Base-by-base conservation (phyloP, 2,329 filamentous ascomycete genomes). In the Metarhizium robertsii region DNA sequence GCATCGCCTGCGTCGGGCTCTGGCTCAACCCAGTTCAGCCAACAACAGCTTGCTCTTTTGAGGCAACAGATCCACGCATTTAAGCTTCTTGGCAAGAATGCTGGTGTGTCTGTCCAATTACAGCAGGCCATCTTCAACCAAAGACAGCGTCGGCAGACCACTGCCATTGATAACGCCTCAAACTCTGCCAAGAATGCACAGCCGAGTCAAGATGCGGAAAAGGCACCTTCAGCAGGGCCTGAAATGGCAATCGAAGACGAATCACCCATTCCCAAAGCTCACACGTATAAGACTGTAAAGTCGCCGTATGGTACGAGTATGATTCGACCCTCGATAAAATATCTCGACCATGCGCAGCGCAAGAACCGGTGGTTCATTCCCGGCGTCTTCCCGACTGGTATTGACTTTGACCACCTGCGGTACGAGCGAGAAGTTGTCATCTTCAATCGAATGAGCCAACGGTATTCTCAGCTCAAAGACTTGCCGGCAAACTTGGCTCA, bases 51-150 rank as follows among this genome's bases (percentile, higher is more conserved):
- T 49, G 78, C 80, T 29, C 83, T 89, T 47, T 75, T 99, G 10
- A 81, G 90, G 58, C 86, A 88, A 61, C 94, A 99, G 69, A 96
- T 97, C 52, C 80, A 87, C 63, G 92, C 92, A 0, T 97, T 96
- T 73, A 95, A 95, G 71, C 80, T 91, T 61, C 78, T 99, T 4
- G 87, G 89, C 5, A 95, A 94, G 71, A 96, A 96, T 62, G 79
- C 87, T 14, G 87, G 91, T 0, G 83, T 97, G 3, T 90, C 92
- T 1, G 72, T 81, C 34, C 80, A 83, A 59, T 81, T 96, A 60
- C 90, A 95, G 67, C 88, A 92, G 65, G 84, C 88, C 51, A 85
- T 97, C 42, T 95, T 92, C 67, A 79, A 86, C 48, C 84, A 87
- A 56, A 83, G 86, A 51, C 81, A 86, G 61, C 85, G 85, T 61